These are phyloP conservation scores for Colletotrichum sp. DNA, from an alignment of 2,329 filamentous ascomycete genomes.

Conservation along the genomic window DNA sequence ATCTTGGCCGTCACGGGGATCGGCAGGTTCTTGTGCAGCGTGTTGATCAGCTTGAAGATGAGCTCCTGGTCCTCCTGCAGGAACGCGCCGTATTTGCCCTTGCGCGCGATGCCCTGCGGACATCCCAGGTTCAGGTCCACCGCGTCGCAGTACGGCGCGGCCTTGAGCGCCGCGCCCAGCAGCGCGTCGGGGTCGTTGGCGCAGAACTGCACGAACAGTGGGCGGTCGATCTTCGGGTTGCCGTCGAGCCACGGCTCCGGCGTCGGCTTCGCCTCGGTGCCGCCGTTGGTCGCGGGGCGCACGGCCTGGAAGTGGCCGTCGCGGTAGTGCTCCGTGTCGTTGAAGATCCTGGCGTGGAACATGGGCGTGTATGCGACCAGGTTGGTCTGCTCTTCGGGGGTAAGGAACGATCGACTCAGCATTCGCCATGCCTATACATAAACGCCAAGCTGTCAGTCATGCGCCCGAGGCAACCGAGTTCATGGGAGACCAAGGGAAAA, in stretches of 20 bases:
- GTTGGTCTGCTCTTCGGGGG: slow-evolving; percentile 64
- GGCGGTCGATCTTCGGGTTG: slow-evolving; percentile 82
- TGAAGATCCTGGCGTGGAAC: slow-evolving; percentile 91
- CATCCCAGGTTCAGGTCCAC: slow-evolving; percentile 96
- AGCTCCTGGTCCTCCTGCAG: slow-evolving; percentile 90
- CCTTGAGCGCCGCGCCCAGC: slow-evolving; percentile 77
- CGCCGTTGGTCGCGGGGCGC: slow-evolving; percentile 28
- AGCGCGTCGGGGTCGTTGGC: slow-evolving; percentile 84
- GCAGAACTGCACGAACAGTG: slow-evolving; percentile 96
- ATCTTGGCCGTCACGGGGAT: slow-evolving; percentile 96
- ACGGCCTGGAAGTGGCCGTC: slow-evolving; percentile 80
- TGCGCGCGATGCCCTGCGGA: slow-evolving; percentile 91
- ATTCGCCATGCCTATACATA: slow-evolving; percentile 89
- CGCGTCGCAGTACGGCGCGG: slow-evolving; percentile 89
- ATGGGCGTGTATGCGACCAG: slow-evolving; percentile 94
- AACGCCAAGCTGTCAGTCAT: not conserved
- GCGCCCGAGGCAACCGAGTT: not conserved
- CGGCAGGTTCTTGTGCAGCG: slow-evolving; percentile 76
- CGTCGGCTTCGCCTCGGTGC: slow-evolving; percentile 3
- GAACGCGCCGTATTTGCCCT: slow-evolving; percentile 92
- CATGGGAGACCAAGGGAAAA: slow-evolving; percentile 18
- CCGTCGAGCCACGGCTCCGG: slow-evolving; percentile 75
- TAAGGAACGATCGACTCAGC: slow-evolving; percentile 91
- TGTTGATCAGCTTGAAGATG: slow-evolving; percentile 82
- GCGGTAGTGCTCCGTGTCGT: slow-evolving; percentile 77